Percentiles rank a stretch among this genome's conserved stretches.
Conservation (phyloP, 768 basidiomycete species). For the Butyriboletus loyo region DNA sequence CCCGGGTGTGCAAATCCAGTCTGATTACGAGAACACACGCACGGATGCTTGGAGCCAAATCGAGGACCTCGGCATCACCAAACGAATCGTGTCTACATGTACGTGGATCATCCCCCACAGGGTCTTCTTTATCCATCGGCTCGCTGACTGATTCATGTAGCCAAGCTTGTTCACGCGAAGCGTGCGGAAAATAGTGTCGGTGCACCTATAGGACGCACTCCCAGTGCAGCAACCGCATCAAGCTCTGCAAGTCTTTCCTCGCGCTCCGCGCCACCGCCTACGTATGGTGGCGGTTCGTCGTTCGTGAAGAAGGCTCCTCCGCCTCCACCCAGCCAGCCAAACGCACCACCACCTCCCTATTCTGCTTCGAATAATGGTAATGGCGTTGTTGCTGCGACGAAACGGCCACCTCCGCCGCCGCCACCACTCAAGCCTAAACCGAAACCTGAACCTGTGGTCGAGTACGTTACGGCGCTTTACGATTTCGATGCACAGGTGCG, state of each 20-base stretch:
- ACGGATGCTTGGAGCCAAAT: conserved; percentile 78
- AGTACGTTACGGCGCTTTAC: conserved; percentile 90
- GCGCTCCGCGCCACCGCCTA: conserved; percentile 25
- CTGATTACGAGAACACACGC: conserved; percentile 76
- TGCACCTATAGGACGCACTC: conserved; percentile 36
- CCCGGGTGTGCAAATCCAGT: conserved; percentile 65
- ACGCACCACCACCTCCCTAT: conserved; percentile 46
- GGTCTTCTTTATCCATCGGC: background rate
- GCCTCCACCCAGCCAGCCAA: conserved; percentile 27
- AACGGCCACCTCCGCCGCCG: conserved; percentile 89
- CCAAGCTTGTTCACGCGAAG: conserved; percentile 63
- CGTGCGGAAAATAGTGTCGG: conserved; percentile 33
- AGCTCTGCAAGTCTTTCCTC: conserved; percentile 26
- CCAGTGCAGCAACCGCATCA: conserved; percentile 25
- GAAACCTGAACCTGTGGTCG: conserved; percentile 55
- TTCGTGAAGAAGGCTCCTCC: conserved; percentile 45
- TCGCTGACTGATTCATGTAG: conserved; percentile 35
- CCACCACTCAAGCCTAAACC: conserved; percentile 90
- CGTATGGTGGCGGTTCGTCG: conserved; percentile 22
- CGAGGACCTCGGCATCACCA: conserved; percentile 77
- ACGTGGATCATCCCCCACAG: conserved; percentile 30
- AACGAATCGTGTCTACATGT: conserved; percentile 86
- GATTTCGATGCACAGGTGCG: conserved; percentile 88
- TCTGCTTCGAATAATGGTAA: conserved; percentile 18
- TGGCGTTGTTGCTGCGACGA: conserved; percentile 39